Evolutionary conservation across 768 basidiomycete genomes (phyloP).

Genomic region (Leccinum incarnatum): DNA sequence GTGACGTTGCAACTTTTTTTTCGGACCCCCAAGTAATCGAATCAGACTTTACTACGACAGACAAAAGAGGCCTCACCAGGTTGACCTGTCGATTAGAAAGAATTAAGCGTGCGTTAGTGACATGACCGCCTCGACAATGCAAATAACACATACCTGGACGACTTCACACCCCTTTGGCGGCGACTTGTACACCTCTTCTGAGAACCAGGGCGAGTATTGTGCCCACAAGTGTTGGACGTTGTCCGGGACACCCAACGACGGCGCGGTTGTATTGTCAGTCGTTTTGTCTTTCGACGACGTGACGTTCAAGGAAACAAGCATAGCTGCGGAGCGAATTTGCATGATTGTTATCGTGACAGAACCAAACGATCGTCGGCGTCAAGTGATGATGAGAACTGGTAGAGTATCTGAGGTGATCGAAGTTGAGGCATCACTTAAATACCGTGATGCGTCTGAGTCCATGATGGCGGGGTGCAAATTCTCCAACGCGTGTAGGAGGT

Average conservation of each 20-base stretch:
- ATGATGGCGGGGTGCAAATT: background rate
- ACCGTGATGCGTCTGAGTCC: background rate
- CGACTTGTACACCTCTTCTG: background rate
- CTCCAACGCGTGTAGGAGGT: background rate
- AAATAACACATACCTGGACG: background rate
- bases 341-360: background rate
- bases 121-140: background rate
- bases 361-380: background rate
- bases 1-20: slow-evolving; percentile 65
- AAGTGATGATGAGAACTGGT: background rate
- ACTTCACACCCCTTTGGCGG: background rate
- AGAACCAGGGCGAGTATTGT: background rate
- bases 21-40: background rate
- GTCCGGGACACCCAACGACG: background rate
- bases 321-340: background rate
- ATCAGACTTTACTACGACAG: background rate
- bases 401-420: background rate
- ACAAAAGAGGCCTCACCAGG: background rate
- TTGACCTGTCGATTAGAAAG: background rate
- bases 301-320: background rate
- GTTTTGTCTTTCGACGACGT: background rate
- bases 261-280: background rate
- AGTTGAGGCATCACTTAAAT: background rate
- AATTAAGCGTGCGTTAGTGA: background rate
- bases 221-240: background rate